phyloP scores from a whole-genome alignment of 371 early-diverging fungal species.

The Mortierella sp. region DNA sequence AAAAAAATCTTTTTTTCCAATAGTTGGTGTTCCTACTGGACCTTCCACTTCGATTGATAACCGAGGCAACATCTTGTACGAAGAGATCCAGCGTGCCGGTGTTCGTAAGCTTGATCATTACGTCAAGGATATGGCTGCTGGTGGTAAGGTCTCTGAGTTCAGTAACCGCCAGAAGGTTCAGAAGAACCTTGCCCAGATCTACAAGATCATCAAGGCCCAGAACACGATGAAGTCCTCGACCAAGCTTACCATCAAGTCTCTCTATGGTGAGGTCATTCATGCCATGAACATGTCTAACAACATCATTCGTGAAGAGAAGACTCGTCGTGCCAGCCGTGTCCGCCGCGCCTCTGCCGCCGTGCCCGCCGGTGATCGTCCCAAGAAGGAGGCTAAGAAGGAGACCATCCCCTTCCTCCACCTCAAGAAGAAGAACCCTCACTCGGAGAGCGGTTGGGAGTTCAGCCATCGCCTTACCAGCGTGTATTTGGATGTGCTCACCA shows the following conservation, averaged over 20 bases:
- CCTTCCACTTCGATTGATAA: conserved; percentile 84
- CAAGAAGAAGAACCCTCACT: conserved; percentile 69
- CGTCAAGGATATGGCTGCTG: conserved; percentile 77
- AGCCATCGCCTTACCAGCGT: conserved; percentile 69
- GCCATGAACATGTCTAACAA: conserved; percentile 79
- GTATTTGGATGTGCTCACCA: conserved; percentile 80
- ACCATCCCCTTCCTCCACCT: conserved; percentile 85
- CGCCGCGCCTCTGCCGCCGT: conserved; percentile 55
- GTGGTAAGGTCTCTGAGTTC: conserved; percentile 75
- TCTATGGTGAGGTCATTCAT: conserved; percentile 80
- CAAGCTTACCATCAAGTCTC: conserved; percentile 74
- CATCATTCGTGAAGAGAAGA: conserved; percentile 68
- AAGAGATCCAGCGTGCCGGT: conserved; percentile 78
- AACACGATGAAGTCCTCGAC: conserved; percentile 78
- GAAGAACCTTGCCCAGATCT: conserved; percentile 80
- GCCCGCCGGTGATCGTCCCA: conserved; percentile 59
- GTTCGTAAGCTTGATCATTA: conserved; percentile 76
- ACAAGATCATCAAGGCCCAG: conserved; percentile 82
- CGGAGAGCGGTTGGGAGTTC: conserved; percentile 80
- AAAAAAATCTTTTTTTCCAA: not conserved
- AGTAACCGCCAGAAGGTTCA: conserved; percentile 81
- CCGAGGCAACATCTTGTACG: conserved; percentile 86
- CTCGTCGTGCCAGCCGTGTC: conserved; percentile 60
- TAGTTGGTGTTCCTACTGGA: conserved; percentile 78
- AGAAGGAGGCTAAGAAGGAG: conserved; percentile 69